phyloP scores from a whole-genome alignment of 1,139 yeast species.

The Candida buenavistaensis region DNA sequence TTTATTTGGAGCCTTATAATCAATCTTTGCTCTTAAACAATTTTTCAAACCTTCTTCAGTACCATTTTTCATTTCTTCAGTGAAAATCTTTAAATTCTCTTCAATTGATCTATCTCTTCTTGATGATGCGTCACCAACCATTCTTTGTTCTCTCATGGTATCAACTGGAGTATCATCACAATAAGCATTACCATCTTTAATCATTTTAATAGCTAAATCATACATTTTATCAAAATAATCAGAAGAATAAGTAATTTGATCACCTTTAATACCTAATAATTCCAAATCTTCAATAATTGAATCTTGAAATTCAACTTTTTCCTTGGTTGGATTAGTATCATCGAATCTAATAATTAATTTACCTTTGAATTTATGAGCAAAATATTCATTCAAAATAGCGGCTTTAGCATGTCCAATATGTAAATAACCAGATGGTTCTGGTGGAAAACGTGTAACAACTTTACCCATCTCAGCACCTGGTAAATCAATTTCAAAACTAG shows the following conservation, averaged over 20 bases:
- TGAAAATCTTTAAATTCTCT: constrained; percentile 82
- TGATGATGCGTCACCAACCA: constrained; percentile 88
- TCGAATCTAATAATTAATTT: constrained; percentile 93
- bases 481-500: constrained; percentile 89
- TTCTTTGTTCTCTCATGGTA: constrained; percentile 95
- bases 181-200: constrained; percentile 93
- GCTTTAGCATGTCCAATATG: constrained; percentile 97
- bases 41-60: constrained; percentile 86
- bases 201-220: constrained; percentile 77
- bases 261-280: constrained; percentile 89
- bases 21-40: constrained; percentile 95
- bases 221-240: constrained; percentile 91
- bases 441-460: constrained; percentile 98
- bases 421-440: constrained; percentile 87
- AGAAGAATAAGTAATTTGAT: constrained; percentile 80
- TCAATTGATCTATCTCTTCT: constrained; percentile 91
- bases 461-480: constrained; percentile 88
- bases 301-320: constrained; percentile 89
- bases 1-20: constrained; percentile 85
- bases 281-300: constrained; percentile 88
- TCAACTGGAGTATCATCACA: constrained; percentile 95
- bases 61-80: constrained; percentile 88
- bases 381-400: constrained; percentile 90
- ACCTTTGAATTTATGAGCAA: constrained; percentile 92
- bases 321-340: constrained; percentile 96